These are phyloP conservation scores for Fusarium sambucinum DNA, from an alignment of 2,329 filamentous ascomycete species.

Conservation along the genomic window DNA sequence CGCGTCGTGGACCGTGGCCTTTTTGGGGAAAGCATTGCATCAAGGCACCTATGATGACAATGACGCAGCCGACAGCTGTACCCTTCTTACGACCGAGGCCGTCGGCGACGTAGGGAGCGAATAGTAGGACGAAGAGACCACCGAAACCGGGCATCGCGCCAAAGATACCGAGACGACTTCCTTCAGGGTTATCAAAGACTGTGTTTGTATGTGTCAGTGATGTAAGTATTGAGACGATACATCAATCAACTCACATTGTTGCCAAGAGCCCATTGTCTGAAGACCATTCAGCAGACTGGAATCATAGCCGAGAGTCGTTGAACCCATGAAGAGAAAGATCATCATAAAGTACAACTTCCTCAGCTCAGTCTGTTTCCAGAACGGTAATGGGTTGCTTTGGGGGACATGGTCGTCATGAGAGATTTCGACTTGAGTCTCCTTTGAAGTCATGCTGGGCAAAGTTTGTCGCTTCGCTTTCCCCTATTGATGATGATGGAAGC, in stretches of 20 bases:
- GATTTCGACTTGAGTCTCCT: constrained; percentile 26
- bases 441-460: constrained; percentile 18
- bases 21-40: constrained; percentile 43
- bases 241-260: constrained; percentile 9
- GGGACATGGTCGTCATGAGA: constrained; percentile 16
- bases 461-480: neutral
- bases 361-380: constrained; percentile 44
- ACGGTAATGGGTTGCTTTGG: constrained; percentile 29
- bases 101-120: constrained; percentile 45
- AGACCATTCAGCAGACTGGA: constrained; percentile 38
- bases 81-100: constrained; percentile 42
- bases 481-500: neutral
- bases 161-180: constrained; percentile 45
- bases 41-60: constrained; percentile 38
- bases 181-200: constrained; percentile 43
- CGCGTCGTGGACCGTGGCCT: constrained; percentile 13
- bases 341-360: constrained; percentile 44
- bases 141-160: constrained; percentile 45
- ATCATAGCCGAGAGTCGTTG: constrained; percentile 43
- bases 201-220: rapidly evolving
- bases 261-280: constrained; percentile 44
- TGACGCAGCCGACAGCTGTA: constrained; percentile 37
- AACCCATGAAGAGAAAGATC: constrained; percentile 44
- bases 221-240: neutral
- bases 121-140: constrained; percentile 44